Base-by-base conservation (phyloP, 2,329 filamentous ascomycete genomes). In the Phaeosphaeria sp. region DNA sequence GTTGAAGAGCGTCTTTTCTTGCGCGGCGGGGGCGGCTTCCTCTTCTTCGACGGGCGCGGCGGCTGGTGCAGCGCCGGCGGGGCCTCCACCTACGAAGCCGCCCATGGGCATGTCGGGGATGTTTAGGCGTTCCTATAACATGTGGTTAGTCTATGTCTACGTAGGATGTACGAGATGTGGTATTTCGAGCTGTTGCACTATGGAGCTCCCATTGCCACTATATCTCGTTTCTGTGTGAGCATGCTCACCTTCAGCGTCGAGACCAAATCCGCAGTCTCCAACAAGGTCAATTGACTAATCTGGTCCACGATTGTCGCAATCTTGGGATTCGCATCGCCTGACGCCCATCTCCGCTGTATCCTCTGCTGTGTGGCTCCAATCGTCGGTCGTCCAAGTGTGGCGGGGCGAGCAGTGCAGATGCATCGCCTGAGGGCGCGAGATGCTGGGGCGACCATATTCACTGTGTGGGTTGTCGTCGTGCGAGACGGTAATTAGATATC, bases 31-130 rank as follows among this genome's bases (percentile, higher is more conserved):
- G 1, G 91, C 91, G 59, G 95, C 93, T 75, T 97, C 92, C 66
- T 90, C 91, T 76, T 95, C 93, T 78, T 93, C 87, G 49, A 76
- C 85, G 21, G 82, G 86, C 17, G 90, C 86, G 20, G 89, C 85
- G 13, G 88, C 84, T 6, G 87, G 83, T 9, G 84, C 83, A 49
- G 83, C 82, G 39, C 86, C 84, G 27, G 81, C 85, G 39, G 49
- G 58, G 27, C 88, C 82, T 47, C 86, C 83, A 54, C 87, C 89
- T 63, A 91, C 89, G 78, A 97, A 97, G 61, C 92, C 93, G 68
- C 94, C 94, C 68, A 98, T 89, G 62, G 95, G 95, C 81, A 98
- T 89, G 75, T 99, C 95, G 77, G 95, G 96, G 76, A 99, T 98
- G 81, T 99, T 99, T 63, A 99, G 88, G 77, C 91, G 92, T 74